These are phyloP conservation scores for Annulohypoxylon moriforme DNA, from an alignment of 495 filamentous ascomycete genomes.

Conservation along the genomic window DNA sequence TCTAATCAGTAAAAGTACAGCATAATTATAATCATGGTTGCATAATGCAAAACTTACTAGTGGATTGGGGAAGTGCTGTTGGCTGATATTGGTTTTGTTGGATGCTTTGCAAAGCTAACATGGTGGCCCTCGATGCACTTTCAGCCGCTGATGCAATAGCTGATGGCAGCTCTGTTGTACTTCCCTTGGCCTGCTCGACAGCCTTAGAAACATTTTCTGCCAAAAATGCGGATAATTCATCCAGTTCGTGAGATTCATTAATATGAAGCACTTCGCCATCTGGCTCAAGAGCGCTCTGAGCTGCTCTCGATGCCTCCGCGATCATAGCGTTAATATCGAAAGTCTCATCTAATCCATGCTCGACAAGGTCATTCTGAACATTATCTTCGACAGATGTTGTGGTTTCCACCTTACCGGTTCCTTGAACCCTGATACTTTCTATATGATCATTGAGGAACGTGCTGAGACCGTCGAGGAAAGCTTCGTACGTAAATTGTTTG, in stretches of 20 bases:
- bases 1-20: slow-evolving; percentile 4
- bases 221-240: slow-evolving; percentile 48
- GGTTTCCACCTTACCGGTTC: slow-evolving; percentile 55
- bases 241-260: slow-evolving; percentile 35
- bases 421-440: slow-evolving; percentile 67
- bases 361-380: slow-evolving; percentile 22
- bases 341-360: slow-evolving; percentile 24
- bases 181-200: slow-evolving; percentile 48
- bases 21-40: neutral
- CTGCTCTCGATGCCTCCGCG: slow-evolving; percentile 47
- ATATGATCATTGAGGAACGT: slow-evolving; percentile 81
- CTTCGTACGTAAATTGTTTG: slow-evolving; percentile 82
- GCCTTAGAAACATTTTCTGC: slow-evolving; percentile 49
- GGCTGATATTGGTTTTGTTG: slow-evolving; percentile 51
- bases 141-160: slow-evolving; percentile 49
- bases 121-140: slow-evolving; percentile 48
- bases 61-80: slow-evolving; percentile 46
- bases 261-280: slow-evolving; percentile 23
- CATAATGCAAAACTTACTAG: slow-evolving; percentile 39
- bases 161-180: slow-evolving; percentile 43
- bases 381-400: slow-evolving; percentile 52
- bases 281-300: slow-evolving; percentile 38
- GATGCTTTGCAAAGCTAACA: slow-evolving; percentile 49
- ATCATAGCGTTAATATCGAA: slow-evolving; percentile 51
- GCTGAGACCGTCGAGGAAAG: slow-evolving; percentile 79